Evolutionary conservation across 768 basidiomycete species (phyloP), one percentile per base, ranked within the genome.

Genomic region (Mycena capillaripes): DNA sequence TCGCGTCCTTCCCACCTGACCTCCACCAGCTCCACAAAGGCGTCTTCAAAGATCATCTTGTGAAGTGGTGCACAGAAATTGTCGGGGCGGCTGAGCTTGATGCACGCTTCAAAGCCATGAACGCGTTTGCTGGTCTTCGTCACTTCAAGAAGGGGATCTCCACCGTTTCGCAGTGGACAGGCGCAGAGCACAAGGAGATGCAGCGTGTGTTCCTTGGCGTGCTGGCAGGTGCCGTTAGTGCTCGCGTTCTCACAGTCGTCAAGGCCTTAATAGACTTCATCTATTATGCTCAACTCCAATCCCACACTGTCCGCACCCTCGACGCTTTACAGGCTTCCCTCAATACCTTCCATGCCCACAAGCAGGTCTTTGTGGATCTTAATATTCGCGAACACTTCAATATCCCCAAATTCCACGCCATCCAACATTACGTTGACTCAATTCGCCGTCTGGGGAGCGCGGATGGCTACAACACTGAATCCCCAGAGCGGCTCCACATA

Each of bases 211-310:
- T 56, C 19, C 29, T 56, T 19, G 55, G 30, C 21, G 55, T 57
- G 55, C 17, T 57, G 55, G 55, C 55, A 32, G 55, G 55, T 32
- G 55, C 55, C 7, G 55, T 57, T 8, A 36, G 7, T 17, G 7
- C 55, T 32, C 30, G 19, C 8, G 55, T 57, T 57, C 55, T 57
- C 55, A 57, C 55, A 34, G 55, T 36, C 34, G 32, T 57, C 7
- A 57, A n/a, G 11, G 30, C 55, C 12, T n/a, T 57, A 32, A 57
- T 57, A 17, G 32, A 57, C 55, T 57, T 57, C 55, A 36, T 57
- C 3, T 57, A 57, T n/a, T 57, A 57, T 21, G 55, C 55, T 6
- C 55, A 57, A 57, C 55, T 57, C 55, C 55, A 57, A 19, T 57
- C 55, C 3, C 55, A 57, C 32, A 57, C 32, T 19, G 14, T 14